Conservation (phyloP, 805 yeast genomes). For the Candida vartiovaarae region DNA sequence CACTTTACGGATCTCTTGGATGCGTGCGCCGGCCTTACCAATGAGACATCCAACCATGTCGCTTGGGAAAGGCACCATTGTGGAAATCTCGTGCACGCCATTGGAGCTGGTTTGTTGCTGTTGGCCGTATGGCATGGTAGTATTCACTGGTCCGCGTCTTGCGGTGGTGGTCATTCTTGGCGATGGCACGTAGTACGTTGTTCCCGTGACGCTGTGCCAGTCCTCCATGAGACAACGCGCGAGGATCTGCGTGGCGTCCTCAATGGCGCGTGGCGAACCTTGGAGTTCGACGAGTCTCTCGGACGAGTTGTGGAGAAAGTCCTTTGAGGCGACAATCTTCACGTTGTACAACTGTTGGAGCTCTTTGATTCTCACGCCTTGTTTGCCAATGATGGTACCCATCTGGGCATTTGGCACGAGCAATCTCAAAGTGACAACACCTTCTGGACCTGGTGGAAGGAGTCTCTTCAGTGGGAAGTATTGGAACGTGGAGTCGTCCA, state of each 20-base stretch:
- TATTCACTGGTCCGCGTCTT: no score
- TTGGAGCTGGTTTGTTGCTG: slow-evolving; percentile 1
- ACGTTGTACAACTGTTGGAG: slow-evolving; percentile 64
- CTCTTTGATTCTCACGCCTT: slow-evolving; percentile 72
- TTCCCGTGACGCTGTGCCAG: slow-evolving; percentile 57
- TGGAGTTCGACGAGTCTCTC: slow-evolving; percentile 86
- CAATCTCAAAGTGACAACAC: slow-evolving; percentile 54
- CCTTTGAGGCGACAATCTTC: slow-evolving; percentile 83
- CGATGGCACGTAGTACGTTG: slow-evolving; percentile 54
- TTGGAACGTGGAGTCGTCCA: slow-evolving; percentile 31
- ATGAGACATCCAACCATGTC: slow-evolving; percentile 85
- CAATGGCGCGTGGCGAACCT: slow-evolving; percentile 62
- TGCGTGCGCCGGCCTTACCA: slow-evolving; percentile 80
- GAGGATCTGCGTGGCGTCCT: slow-evolving; percentile 48
- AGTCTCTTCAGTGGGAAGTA: slow-evolving; percentile 56
- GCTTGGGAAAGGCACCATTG: slow-evolving; percentile 57
- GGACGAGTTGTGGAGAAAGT: slow-evolving; percentile 70
- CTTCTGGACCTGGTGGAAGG: slow-evolving; percentile 44
- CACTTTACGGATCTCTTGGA: slow-evolving; percentile 74
- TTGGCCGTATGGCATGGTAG: not conserved
- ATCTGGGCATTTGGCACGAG: slow-evolving; percentile 78
- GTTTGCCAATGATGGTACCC: slow-evolving; percentile 84
- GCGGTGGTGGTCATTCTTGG: slow-evolving; percentile 9
- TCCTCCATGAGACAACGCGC: slow-evolving; percentile 72
- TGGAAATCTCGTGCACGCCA: slow-evolving; percentile 19